These are phyloP conservation scores for Fraxinus excelsior DNA, from an alignment of 257 asterid genomes.

Conservation along the genomic window DNA sequence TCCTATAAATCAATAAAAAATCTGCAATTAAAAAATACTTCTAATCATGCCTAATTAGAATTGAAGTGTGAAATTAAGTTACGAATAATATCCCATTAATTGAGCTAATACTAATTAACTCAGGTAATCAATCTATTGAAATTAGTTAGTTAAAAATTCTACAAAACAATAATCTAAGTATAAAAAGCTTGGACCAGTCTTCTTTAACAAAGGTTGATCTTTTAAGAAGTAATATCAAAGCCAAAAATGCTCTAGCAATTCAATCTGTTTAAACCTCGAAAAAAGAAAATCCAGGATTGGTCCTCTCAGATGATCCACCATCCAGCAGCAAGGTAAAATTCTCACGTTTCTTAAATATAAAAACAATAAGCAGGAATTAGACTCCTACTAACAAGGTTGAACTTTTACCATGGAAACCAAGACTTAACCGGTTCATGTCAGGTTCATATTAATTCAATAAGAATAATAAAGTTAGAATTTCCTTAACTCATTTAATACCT, in stretches of 20 bases:
- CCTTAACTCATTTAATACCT: neutral
- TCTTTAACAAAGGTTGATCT: neutral
- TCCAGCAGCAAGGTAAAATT: neutral
- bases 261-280: neutral
- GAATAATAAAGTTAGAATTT: neutral
- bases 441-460: neutral
- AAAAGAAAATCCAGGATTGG: neutral
- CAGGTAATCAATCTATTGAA: neutral
- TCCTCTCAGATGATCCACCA: neutral
- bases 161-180: neutral
- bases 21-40: neutral
- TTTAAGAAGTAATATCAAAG: neutral
- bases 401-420: neutral
- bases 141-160: neutral
- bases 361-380: neutral
- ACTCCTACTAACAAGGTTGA: neutral
- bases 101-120: neutral
- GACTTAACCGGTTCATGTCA: neutral
- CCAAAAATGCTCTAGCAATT: neutral
- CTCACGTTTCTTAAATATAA: neutral
- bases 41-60: constrained; percentile 4
- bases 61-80: neutral
- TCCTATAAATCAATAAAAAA: constrained; percentile 42
- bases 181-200: neutral
- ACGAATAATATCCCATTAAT: neutral